Percentiles rank a stretch among this genome's conserved stretches.
These are phyloP conservation scores for Monosporascus sp. DNA, from an alignment of 2,329 filamentous ascomycete species.

Conservation along the genomic window DNA sequence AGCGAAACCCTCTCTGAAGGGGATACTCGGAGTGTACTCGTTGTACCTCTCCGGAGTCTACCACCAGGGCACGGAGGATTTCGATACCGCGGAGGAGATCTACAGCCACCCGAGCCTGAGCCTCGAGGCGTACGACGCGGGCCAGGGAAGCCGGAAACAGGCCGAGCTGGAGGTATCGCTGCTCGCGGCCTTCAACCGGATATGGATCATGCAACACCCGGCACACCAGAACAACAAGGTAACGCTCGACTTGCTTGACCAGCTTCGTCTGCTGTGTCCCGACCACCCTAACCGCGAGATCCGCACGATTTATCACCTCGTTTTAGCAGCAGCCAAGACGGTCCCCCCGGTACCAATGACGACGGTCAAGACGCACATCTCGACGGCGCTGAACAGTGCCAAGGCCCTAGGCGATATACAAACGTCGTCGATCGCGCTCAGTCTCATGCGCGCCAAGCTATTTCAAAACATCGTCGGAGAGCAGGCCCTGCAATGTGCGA, in stretches of 20 bases:
- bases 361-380: constrained; percentile 73
- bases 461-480: constrained; percentile 79
- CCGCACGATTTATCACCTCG: constrained; percentile 69
- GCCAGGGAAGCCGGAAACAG: constrained; percentile 37
- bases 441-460: constrained; percentile 77
- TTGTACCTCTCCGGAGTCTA: constrained; percentile 72
- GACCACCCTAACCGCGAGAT: constrained; percentile 71
- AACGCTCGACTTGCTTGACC: constrained; percentile 57
- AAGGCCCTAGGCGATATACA: constrained; percentile 69
- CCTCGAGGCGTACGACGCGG: constrained; percentile 37
- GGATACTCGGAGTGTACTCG: constrained; percentile 48
- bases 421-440: constrained; percentile 76
- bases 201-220: constrained; percentile 67
- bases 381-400: constrained; percentile 64
- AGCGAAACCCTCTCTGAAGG: constrained; percentile 34
- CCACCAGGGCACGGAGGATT: constrained; percentile 69
- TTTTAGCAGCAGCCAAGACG: constrained; percentile 62
- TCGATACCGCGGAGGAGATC: constrained; percentile 60
- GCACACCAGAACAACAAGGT: constrained; percentile 51
- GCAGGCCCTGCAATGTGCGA: constrained; percentile 71
- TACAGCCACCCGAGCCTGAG: constrained; percentile 60
- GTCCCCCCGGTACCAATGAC: constrained; percentile 62
- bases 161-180: constrained; percentile 60
- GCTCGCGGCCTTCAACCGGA: constrained; percentile 60
- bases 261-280: constrained; percentile 62